Evolutionary conservation across 495 filamentous ascomycete genomes (phyloP), one percentile per base, ranked within the genome.

Genomic region (Rhypophila decipiens): DNA sequence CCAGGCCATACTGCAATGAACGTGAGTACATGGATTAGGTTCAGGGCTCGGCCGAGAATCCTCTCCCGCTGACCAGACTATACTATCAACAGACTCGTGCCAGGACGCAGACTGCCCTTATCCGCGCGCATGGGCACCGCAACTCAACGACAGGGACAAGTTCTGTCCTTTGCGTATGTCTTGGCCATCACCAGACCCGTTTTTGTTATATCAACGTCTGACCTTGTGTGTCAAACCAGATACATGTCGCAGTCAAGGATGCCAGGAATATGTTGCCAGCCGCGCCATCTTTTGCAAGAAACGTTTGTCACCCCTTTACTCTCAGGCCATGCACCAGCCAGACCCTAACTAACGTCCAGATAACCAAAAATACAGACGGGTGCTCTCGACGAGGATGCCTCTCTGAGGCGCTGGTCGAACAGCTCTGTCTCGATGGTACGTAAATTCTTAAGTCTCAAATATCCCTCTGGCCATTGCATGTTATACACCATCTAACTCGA

Each of bases 11-110:
- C 23, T 68, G 65, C 22, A 29, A 48, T 5, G 46, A 57, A 2
- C 65, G 65, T 68, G 12, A 60, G 64, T 52, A 8, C 7, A 31
- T 2, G n/a, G n/a, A n/a, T n/a, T n/a, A n/a, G n/a, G n/a, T n/a
- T n/a, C n/a, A n/a, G n/a, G n/a, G n/a, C n/a, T n/a, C n/a, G n/a
- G n/a, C n/a, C n/a, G n/a, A n/a, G n/a, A n/a, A n/a, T n/a, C n/a
- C n/a, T n/a, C n/a, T n/a, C n/a, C n/a, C n/a, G n/a, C n/a, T n/a
- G n/a, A n/a, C n/a, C n/a, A n/a, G n/a, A n/a, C 36, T n/a, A 11
- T n/a, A 11, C 5, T 24, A 39, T 24, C 31, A 3, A 24, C 27
- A 57, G 54, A 57, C 31, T 11, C 50, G 3, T 61, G 58, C 12
- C 37, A 42, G 11, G 55, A 51, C 9, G 11, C 31, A 0, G 35